Evolutionary conservation across 495 filamentous ascomycete species (phyloP).

Genomic region (Lasiosphaeria hispida): DNA sequence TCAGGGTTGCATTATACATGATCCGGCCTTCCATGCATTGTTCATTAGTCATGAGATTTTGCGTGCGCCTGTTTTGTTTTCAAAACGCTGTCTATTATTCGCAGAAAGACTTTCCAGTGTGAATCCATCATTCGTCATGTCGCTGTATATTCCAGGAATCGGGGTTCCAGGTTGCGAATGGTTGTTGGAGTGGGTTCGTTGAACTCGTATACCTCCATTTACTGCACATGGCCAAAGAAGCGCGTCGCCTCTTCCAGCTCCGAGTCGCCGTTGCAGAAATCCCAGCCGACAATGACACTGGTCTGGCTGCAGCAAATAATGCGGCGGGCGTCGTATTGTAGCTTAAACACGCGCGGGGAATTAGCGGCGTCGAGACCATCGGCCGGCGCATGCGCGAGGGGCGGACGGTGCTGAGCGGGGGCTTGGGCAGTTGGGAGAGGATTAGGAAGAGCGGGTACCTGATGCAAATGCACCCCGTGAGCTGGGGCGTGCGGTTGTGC

Average conservation of each 20-base stretch:
- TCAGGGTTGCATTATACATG: no score
- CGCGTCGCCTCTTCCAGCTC: conserved; percentile 76
- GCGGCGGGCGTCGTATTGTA: conserved; percentile 91
- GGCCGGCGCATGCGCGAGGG: conserved; percentile 18
- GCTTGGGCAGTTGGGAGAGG: background rate
- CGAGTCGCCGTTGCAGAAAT: conserved; percentile 88
- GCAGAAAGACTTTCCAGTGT: no score
- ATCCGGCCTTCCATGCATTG: no score
- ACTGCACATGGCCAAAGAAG: conserved; percentile 64
- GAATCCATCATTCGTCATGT: no score
- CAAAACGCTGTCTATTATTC: no score
- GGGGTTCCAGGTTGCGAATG: no score
- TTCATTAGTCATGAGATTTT: no score
- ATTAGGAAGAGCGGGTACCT: conserved; percentile 23
- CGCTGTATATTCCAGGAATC: no score
- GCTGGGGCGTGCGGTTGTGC: conserved; percentile 19
- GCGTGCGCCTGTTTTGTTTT: no score
- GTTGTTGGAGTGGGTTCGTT: no score
- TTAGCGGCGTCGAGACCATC: conserved; percentile 43
- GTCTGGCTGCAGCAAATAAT: conserved; percentile 94
- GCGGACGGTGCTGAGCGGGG: conserved; percentile 18
- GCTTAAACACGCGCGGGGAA: conserved; percentile 82
- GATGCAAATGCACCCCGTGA: conserved; percentile 23
- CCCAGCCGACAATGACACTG: conserved; percentile 91
- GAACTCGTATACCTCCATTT: background rate